Evolutionary conservation across 2,329 filamentous ascomycete genomes (phyloP).

Genomic region (Neonectria ditissima): DNA sequence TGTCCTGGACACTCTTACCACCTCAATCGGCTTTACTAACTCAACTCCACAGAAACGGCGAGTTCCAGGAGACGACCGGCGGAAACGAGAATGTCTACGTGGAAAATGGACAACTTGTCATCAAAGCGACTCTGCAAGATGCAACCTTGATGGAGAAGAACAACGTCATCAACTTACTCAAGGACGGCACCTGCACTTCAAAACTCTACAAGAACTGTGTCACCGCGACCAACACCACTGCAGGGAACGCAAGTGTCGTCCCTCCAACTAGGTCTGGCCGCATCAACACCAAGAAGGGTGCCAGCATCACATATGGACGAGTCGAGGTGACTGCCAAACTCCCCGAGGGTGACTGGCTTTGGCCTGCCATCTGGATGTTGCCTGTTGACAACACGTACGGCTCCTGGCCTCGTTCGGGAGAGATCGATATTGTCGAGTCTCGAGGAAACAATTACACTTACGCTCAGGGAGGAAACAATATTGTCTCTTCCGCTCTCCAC

Average conservation of each 20-base stretch:
- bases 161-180: conserved; percentile 74
- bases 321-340: conserved; percentile 84
- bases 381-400: conserved; percentile 80
- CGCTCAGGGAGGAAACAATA: conserved; percentile 81
- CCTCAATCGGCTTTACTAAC: conserved; percentile 7
- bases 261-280: conserved; percentile 83
- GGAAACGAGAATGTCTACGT: conserved; percentile 81
- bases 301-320: conserved; percentile 81
- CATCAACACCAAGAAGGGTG: conserved; percentile 78
- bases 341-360: conserved; percentile 85
- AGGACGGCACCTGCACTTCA: conserved; percentile 76
- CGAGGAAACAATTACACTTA: conserved; percentile 87
- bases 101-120: conserved; percentile 74
- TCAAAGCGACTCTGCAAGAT: conserved; percentile 84
- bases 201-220: conserved; percentile 69
- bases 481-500: conserved; percentile 82
- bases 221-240: conserved; percentile 77
- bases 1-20: conserved; percentile 46
- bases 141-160: conserved; percentile 72
- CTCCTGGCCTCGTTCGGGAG: conserved; percentile 81
- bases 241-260: conserved; percentile 77
- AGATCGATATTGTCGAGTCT: conserved; percentile 85
- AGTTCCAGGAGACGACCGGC: conserved; percentile 82
- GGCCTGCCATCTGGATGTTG: conserved; percentile 94
- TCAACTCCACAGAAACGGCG: conserved; percentile 71